Percentiles rank a stretch among this genome's conserved stretches.
These are phyloP conservation scores for Candida andamanensis DNA, from an alignment of 805 yeast species.

Conservation along the genomic window DNA sequence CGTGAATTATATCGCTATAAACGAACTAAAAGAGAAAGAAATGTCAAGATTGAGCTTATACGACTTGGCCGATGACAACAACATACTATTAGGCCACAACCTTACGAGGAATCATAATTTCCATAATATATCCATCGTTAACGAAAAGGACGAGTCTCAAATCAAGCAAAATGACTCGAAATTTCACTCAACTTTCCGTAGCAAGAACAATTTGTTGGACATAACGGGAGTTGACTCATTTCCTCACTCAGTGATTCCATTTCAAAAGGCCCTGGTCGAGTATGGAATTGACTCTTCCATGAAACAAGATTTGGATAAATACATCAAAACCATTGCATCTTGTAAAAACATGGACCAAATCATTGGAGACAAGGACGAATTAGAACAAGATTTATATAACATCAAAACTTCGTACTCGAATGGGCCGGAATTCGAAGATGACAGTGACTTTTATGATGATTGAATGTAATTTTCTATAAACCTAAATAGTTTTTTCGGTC, in stretches of 20 bases:
- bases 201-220: constrained; percentile 14
- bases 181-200: constrained; percentile 1
- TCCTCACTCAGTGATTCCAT: constrained; percentile 16
- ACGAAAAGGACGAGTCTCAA: constrained; percentile 4
- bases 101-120: constrained; percentile 3
- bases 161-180: constrained; percentile 1
- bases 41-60: constrained; percentile 3
- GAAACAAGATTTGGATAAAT: constrained; percentile 24
- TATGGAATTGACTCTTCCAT: constrained; percentile 22
- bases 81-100: constrained; percentile 8
- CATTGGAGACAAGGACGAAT: constrained; percentile 22
- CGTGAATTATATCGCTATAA: constrained; percentile 33
- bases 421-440: constrained; percentile 27
- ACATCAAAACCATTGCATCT: constrained; percentile 17
- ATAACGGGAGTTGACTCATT: constrained; percentile 23
- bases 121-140: constrained; percentile 4
- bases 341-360: constrained; percentile 11
- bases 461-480: constrained; percentile 1
- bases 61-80: background rate
- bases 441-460: constrained; percentile 14
- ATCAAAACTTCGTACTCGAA: constrained; percentile 28
- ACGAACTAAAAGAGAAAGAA: constrained; percentile 8
- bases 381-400: constrained; percentile 29
- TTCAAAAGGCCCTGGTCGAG: constrained; percentile 13
- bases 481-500: constrained; percentile 71